Evolutionary conservation across 1,284 basidiomycete species (phyloP).

Genomic region (Cryptococcus sp.): DNA sequence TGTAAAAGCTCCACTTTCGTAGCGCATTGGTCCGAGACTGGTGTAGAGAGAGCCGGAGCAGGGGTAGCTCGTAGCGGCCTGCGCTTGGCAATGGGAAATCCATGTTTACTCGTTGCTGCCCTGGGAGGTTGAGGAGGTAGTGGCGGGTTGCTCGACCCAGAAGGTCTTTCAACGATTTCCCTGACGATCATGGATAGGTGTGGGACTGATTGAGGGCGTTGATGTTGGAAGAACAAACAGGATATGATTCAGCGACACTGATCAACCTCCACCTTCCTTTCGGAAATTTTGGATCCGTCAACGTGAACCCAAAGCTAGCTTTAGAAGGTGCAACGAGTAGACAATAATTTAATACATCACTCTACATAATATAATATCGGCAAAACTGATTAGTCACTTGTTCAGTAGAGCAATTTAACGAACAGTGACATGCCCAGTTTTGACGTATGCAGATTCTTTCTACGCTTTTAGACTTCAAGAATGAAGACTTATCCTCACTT

Average conservation of each 20-base stretch:
- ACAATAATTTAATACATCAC: too few species aligned
- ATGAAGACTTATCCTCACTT: constrained; percentile 14
- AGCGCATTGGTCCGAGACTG: too few species aligned
- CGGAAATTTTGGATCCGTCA: background rate
- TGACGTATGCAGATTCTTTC: constrained; percentile 20
- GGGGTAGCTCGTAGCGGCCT: background rate
- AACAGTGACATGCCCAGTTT: constrained; percentile 39
- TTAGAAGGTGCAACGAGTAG: too few species aligned
- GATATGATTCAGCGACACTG: background rate
- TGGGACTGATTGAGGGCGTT: too few species aligned
- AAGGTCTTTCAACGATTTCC: constrained; percentile 4
- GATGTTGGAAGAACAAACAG: too few species aligned
- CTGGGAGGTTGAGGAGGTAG: constrained; percentile 3
- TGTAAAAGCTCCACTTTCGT: too few species aligned
- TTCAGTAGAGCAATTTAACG: constrained; percentile 28
- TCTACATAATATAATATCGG: constrained; percentile 13
- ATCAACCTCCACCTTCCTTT: constrained; percentile 3
- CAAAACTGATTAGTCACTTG: constrained; percentile 40
- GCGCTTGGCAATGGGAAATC: constrained; percentile 1
- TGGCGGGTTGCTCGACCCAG: background rate
- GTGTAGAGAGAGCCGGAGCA: too few species aligned
- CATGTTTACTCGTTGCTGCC: background rate
- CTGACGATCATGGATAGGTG: constrained; percentile 3
- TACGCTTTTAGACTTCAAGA: constrained; percentile 18
- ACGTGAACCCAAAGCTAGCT: too few species aligned